Evolutionary conservation across 352 stramenopile genomes (phyloP).

Genomic region (Phytophthora pistaciae): DNA sequence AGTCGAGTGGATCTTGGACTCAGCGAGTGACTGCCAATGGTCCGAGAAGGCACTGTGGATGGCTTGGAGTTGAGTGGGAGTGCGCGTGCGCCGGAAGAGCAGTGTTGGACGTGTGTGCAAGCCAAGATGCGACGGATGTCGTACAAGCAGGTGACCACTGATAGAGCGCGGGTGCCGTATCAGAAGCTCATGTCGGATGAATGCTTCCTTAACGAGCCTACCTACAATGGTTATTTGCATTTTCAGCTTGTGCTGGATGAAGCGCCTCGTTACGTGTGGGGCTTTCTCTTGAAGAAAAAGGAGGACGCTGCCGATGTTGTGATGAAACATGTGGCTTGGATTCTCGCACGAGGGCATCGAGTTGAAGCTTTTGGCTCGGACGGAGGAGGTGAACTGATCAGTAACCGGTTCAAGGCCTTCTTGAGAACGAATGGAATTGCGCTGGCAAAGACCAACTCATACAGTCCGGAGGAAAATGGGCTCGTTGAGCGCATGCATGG

Average conservation of each 20-base stretch:
- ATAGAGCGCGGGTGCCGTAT: not conserved
- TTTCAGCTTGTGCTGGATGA: conserved; percentile 8
- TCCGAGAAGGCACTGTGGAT: not conserved
- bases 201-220: conserved; percentile 1
- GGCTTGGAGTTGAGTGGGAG: conserved; percentile 2
- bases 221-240: conserved; percentile 5
- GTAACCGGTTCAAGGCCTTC: not conserved
- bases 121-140: conserved; percentile 4
- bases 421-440: conserved; percentile 3
- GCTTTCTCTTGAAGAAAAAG: conserved; percentile 8
- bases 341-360: conserved; percentile 1
- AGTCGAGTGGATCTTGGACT: not conserved
- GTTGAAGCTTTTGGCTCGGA: conserved; percentile 11
- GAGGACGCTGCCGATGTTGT: conserved; percentile 3
- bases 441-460: not conserved
- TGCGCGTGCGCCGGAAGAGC: not conserved
- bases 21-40: not conserved
- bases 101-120: conserved; percentile 8
- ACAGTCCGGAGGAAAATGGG: not conserved
- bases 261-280: conserved; percentile 3
- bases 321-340: conserved; percentile 11
- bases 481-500: not conserved
- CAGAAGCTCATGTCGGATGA: conserved; percentile 3
- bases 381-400: not conserved
- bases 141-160: conserved; percentile 8